Evolutionary conservation across 805 yeast species (phyloP), one percentile per base, ranked within the genome.

Genomic region (Candida patagonica): DNA sequence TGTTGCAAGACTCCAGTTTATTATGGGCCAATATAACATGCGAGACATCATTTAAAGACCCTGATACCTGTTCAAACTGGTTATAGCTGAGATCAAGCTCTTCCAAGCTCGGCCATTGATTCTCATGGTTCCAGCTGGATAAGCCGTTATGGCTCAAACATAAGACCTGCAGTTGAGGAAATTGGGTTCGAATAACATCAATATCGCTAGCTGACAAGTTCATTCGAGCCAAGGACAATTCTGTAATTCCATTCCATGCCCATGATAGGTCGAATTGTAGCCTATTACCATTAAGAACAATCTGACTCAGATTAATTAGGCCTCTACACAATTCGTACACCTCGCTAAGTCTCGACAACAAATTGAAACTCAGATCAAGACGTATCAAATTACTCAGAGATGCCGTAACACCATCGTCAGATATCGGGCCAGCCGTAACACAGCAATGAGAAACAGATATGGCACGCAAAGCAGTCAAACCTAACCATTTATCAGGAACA

Each of bases 291-390:
- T 74, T 77, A 32, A 82, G 48, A 30, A 70, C 66, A 24, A 84
- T 47, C 1, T 55, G 52, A 17, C 50, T 43, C 5, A 85, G 45
- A 0, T 44, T 42, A 0, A 68, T 64, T 24, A 78, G 45, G 2
- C 49, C 42, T 2, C 48, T 40, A 0, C 70, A 43, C 10, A 79
- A 55, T 1, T 51, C 45, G 38, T 66, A 50, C 0, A 80, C 52
- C 1, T 56, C 60, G 0, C 52, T 40, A 43, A 77, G 52, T 38
- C 65, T 59, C 16, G 53, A 52, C 30, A 84, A 56, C 35, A 81
- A 56, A 53, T 84, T 80, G 53, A 60, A 72, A 9, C 85, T 69
- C 36, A 86, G 47, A 56, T 81, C 84, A 29, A 86, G 60, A 17
- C 57, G 60, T 25, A 32, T 37, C 6, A 59, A 31, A 2, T 40